These are phyloP conservation scores for Coniochaeta sp. DNA, from an alignment of 2,329 filamentous ascomycete species.

Conservation along the genomic window DNA sequence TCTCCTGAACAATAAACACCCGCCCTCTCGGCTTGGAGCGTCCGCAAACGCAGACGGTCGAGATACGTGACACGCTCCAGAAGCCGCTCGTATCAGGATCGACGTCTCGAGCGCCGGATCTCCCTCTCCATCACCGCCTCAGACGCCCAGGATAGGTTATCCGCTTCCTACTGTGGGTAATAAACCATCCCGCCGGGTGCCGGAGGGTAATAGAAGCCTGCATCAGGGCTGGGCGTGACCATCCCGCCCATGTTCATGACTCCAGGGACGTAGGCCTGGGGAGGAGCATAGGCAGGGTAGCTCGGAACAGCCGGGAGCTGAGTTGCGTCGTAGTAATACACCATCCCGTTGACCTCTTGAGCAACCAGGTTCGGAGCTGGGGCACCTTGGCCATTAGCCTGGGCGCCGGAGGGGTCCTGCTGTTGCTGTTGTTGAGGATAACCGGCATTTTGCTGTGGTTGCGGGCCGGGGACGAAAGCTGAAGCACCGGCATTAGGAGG, in stretches of 20 bases:
- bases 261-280: slow-evolving; percentile 47
- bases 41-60: too few relatives aligned
- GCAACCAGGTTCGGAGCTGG: slow-evolving; percentile 57
- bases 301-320: slow-evolving; percentile 52
- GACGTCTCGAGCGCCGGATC: background rate
- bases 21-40: too few relatives aligned
- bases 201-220: slow-evolving; percentile 67
- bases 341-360: slow-evolving; percentile 91
- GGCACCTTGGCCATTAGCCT: slow-evolving; percentile 37
- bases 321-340: slow-evolving; percentile 86
- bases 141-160: too few relatives aligned
- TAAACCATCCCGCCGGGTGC: slow-evolving; percentile 47
- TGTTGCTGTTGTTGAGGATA: slow-evolving; percentile 37
- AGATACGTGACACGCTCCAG: too few relatives aligned
- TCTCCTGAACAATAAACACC: too few relatives aligned
- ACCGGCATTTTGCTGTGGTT: slow-evolving; percentile 34
- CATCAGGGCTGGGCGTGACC: slow-evolving; percentile 62
- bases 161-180: slow-evolving; percentile 46
- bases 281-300: slow-evolving; percentile 40
- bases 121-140: background rate
- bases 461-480: slow-evolving; percentile 49
- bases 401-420: slow-evolving; percentile 25
- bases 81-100: background rate
- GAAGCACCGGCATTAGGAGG: slow-evolving; percentile 34
- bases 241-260: slow-evolving; percentile 66